Evolutionary conservation across 139 green algal species (phyloP), one percentile per base, ranked within the genome.

Genomic region (Auxenochlorella pyrenoidosa): DNA sequence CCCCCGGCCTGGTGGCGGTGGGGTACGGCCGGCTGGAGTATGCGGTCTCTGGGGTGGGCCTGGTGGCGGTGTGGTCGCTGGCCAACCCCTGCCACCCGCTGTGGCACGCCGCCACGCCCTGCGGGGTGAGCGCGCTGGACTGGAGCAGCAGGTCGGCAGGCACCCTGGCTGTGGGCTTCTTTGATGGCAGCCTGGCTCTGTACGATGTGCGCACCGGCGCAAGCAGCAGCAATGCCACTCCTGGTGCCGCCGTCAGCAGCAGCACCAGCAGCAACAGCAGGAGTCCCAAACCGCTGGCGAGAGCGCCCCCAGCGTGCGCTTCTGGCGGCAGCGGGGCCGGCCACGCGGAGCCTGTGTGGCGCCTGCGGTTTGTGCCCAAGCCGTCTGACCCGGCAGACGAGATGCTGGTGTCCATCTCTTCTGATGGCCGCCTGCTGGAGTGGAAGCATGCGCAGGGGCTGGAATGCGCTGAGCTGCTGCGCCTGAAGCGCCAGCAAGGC

Each of bases 321-420:
- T 38, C 19, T 18, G 60, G 91, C 75, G 18, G 75, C 75, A 43
- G 28, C 91, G 40, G 75, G 78, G 40, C 92, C 68, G 65, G 96
- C 92, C 51, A 94, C 94, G 87, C 95, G 15, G 95, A 96, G 83
- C 93, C 95, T 1, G 95, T 97, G 59, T 97, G 93, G 95, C 82
- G 92, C 84, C 85, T 98, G 43, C 84, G 90, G 26, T 97, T 94
- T 94, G 88, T 98, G 47, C 92, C 95, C 88, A 79, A 90, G 32
- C 94, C 93, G 28, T 75, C 79, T 13, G 95, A 97, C 40, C 88
- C 91, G 19, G 75, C 54, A 26, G 94, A 95, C 63, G 96, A 98
- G 92, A 77, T 88, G 40, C 92, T 98, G 40, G 91, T 98, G 22
- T 97, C 95, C 43, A 94, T 97, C 51, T 97, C 94, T n/a, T 96